A percentile compares a stretch with the other conserved stretches of the same genome.
phyloP scores from a whole-genome alignment of 306 rosid species.

The Rosa lucieae region DNA sequence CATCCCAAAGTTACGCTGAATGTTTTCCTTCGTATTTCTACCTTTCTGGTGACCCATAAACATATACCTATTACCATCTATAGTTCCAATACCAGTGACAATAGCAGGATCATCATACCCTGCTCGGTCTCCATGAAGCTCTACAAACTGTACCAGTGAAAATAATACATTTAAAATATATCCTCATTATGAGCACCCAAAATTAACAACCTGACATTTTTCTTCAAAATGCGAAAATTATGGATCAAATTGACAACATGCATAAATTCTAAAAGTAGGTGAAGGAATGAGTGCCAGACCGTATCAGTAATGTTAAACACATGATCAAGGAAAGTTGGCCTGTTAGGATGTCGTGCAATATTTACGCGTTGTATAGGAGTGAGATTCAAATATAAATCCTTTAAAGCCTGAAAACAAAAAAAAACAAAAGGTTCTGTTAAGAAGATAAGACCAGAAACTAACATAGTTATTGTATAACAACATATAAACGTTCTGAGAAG shows the following conservation, averaged over 20 bases:
- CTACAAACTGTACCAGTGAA: slow-evolving; percentile 68
- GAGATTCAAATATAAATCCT: slow-evolving; percentile 62
- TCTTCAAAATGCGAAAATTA: neutral
- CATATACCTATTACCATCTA: slow-evolving; percentile 83
- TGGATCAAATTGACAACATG: slow-evolving; percentile 20
- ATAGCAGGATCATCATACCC: slow-evolving; percentile 99
- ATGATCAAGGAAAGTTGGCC: slow-evolving; percentile 97
- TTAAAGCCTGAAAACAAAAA: slow-evolving; percentile 61
- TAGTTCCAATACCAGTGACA: slow-evolving; percentile 86
- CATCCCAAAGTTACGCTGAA: slow-evolving; percentile 95
- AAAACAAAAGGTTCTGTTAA: slow-evolving; percentile 21
- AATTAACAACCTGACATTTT: neutral
- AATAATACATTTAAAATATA: slow-evolving; percentile 17
- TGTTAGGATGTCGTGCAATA: slow-evolving; percentile 93
- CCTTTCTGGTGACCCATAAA: slow-evolving; percentile 99
- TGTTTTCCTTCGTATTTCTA: slow-evolving; percentile 91
- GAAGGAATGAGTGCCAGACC: slow-evolving; percentile 39
- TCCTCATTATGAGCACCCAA: slow-evolving; percentile 27
- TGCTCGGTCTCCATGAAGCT: slow-evolving; percentile 93
- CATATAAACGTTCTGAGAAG: neutral
- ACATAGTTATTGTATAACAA: neutral
- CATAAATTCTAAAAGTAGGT: slow-evolving; percentile 13
- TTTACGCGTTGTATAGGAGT: slow-evolving; percentile 82
- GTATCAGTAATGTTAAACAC: slow-evolving; percentile 85
- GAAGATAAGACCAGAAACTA: slow-evolving; percentile 11